These are phyloP conservation scores for Microascus cirrosus DNA, from an alignment of 2,329 filamentous ascomycete species.

Conservation along the genomic window DNA sequence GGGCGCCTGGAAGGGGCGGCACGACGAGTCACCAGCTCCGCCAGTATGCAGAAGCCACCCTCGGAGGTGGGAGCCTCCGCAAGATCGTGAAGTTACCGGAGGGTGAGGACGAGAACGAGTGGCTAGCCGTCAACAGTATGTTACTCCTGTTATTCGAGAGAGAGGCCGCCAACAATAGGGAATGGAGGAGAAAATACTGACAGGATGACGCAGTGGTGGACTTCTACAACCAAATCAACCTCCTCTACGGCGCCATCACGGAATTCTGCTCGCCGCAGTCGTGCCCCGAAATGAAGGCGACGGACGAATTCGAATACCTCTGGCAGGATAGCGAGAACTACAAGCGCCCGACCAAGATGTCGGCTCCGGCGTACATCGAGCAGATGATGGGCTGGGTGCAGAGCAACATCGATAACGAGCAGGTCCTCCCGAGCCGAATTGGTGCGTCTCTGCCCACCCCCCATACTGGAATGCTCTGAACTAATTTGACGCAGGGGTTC, in stretches of 20 bases:
- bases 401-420: conserved; percentile 87
- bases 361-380: conserved; percentile 93
- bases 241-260: conserved; percentile 96
- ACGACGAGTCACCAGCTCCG: conserved; percentile 83
- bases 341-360: conserved; percentile 96
- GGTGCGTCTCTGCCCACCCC: conserved; percentile 33
- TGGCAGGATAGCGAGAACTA: conserved; percentile 95
- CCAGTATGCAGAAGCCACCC: conserved; percentile 94
- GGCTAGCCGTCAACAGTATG: conserved; percentile 93
- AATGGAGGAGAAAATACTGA: conserved; percentile 14
- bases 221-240: conserved; percentile 99
- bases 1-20: conserved; percentile 73
- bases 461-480: not conserved
- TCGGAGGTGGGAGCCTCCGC: conserved; percentile 85
- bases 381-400: conserved; percentile 97
- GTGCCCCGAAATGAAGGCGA: conserved; percentile 99
- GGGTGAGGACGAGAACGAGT: conserved; percentile 95
- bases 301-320: conserved; percentile 98
- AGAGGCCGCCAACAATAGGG: not conserved
- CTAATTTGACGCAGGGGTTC: conserved; percentile 50
- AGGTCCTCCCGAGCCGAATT: conserved; percentile 88
- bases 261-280: conserved; percentile 97
- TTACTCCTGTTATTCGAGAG: not conserved
- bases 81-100: conserved; percentile 97
- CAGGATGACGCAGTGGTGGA: conserved; percentile 64